These are phyloP conservation scores for Ustilaginoidea virens DNA, from an alignment of 2,329 filamentous ascomycete genomes.

Conservation along the genomic window DNA sequence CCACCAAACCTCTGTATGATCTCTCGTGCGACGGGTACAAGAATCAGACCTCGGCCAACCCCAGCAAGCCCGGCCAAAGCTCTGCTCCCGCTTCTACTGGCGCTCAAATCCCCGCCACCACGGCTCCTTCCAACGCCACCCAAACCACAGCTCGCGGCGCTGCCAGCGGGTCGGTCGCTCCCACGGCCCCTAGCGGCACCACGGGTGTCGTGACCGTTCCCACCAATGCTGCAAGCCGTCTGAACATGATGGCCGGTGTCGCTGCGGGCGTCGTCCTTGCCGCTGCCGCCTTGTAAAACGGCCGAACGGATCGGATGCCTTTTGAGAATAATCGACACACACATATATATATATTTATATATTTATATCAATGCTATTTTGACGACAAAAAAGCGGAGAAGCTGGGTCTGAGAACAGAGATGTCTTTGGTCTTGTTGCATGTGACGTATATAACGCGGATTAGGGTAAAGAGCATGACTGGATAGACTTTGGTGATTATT, in stretches of 20 bases:
- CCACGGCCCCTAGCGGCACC: not conserved
- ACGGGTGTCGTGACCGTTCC: not conserved
- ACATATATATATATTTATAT: not conserved
- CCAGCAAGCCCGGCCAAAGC: conserved; percentile 4
- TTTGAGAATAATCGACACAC: not conserved
- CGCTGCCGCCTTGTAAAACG: conserved; percentile 14
- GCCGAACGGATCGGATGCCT: not conserved
- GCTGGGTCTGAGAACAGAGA: no score
- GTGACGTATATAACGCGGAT: not conserved
- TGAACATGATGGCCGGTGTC: conserved; percentile 17
- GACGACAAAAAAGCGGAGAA: no score
- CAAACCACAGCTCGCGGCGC: conserved; percentile 1
- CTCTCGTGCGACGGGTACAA: conserved; percentile 35
- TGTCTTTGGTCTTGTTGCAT: no score
- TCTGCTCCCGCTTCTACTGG: not conserved
- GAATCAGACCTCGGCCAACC: no score
- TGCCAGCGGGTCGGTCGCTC: not conserved
- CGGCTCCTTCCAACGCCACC: not conserved
- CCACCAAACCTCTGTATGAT: conserved; percentile 43
- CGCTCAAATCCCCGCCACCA: conserved; percentile 1
- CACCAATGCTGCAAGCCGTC: conserved; percentile 7
- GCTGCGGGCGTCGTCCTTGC: conserved; percentile 16
- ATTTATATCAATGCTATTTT: not conserved
- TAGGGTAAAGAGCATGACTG: no score
- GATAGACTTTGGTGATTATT: no score